phyloP scores from a whole-genome alignment of 1,139 yeast genomes.

The Protomyces pachydermus region DNA sequence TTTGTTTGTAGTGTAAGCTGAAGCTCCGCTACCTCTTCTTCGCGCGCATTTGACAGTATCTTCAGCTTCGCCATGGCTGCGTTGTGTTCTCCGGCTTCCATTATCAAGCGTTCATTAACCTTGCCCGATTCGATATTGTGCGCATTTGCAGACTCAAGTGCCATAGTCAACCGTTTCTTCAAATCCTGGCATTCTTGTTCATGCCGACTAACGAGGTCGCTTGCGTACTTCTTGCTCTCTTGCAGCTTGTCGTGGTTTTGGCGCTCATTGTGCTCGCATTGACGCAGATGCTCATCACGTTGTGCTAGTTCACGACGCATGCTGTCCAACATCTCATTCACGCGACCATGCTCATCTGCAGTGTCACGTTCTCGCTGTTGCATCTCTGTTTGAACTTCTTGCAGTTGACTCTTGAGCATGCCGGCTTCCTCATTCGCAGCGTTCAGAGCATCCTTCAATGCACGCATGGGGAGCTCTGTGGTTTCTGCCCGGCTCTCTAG shows the following conservation, averaged over 20 bases:
- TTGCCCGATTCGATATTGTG: neutral
- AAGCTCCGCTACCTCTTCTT: neutral
- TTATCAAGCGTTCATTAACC: neutral
- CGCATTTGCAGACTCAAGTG: neutral
- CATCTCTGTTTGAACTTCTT: neutral
- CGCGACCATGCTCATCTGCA: neutral
- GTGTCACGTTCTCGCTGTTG: slow-evolving; percentile 4
- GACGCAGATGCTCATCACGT: neutral
- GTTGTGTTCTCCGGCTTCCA: neutral
- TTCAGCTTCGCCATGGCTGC: neutral
- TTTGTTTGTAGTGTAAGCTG: neutral
- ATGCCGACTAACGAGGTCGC: no score
- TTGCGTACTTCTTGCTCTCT: neutral
- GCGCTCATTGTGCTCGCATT: neutral
- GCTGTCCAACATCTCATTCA: neutral
- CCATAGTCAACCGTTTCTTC: neutral
- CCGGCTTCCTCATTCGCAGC: neutral
- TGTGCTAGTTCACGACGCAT: neutral
- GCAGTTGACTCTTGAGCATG: neutral
- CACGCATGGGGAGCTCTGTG: slow-evolving; percentile 9
- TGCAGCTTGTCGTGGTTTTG: neutral
- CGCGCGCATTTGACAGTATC: neutral
- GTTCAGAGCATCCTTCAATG: neutral
- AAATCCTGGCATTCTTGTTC: neutral
- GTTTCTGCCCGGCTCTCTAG: slow-evolving; percentile 10